Percentiles rank a stretch among this genome's conserved stretches.
Conservation (phyloP, 257 asterid species). For the Echites panduratus region DNA sequence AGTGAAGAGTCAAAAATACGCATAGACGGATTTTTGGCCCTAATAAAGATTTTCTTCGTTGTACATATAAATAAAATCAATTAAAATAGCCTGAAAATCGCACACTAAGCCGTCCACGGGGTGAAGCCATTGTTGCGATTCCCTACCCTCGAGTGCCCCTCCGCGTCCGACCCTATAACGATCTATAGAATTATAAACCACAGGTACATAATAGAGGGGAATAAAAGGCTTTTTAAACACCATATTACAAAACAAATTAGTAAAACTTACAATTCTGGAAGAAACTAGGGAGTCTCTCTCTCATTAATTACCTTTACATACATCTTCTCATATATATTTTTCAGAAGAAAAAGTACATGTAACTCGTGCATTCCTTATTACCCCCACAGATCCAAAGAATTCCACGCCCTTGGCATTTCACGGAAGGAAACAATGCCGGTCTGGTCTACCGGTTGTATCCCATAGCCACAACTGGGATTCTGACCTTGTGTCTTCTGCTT, state of each 20-base stretch:
- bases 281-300: constrained; percentile 23
- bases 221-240: constrained; percentile 42
- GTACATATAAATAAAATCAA: too few species aligned
- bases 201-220: constrained; percentile 28
- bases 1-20: constrained; percentile 9
- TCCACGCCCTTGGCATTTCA: constrained; percentile 16
- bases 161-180: background rate
- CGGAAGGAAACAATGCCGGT: constrained; percentile 7
- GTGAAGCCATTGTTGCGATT: too few species aligned
- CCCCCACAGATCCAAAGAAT: constrained; percentile 36
- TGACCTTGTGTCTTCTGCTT: constrained; percentile 85
- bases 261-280: constrained; percentile 42
- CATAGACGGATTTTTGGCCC: constrained; percentile 8
- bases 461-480: constrained; percentile 82
- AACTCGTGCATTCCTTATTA: constrained; percentile 37
- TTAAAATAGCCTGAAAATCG: too few species aligned
- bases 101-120: too few species aligned
- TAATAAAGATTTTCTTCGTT: background rate
- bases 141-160: too few species aligned
- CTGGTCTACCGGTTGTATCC: constrained; percentile 57
- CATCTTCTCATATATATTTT: constrained; percentile 26
- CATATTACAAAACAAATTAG: constrained; percentile 36
- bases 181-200: constrained; percentile 24
- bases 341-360: constrained; percentile 29
- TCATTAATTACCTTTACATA: constrained; percentile 50